Conservation (phyloP, 2,329 filamentous ascomycete species). For the Ophidiomyces ophidiicola region DNA sequence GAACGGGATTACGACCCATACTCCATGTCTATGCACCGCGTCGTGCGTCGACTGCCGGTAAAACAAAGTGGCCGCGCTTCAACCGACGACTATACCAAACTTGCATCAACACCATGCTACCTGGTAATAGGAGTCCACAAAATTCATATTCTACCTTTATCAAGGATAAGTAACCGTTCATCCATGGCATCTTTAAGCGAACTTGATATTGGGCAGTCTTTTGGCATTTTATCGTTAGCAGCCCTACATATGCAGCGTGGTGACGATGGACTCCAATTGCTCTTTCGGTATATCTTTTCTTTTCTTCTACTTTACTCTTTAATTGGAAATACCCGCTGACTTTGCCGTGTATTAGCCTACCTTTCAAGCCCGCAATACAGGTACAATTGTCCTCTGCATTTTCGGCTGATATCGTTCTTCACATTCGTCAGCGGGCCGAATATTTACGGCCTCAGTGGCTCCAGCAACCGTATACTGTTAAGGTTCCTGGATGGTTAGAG, state of each 20-base stretch:
- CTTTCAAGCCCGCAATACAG: constrained; percentile 43
- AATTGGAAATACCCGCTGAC: not conserved
- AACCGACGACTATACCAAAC: constrained; percentile 54
- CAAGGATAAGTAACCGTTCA: constrained; percentile 42
- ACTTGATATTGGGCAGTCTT: constrained; percentile 37
- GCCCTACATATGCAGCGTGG: constrained; percentile 47
- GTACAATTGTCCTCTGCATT: constrained; percentile 53
- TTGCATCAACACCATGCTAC: constrained; percentile 54
- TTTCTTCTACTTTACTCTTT: not conserved
- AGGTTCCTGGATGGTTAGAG: constrained; percentile 45
- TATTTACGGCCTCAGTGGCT: constrained; percentile 55
- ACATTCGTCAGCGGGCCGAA: constrained; percentile 49
- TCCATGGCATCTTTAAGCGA: constrained; percentile 44
- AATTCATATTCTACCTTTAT: constrained; percentile 53
- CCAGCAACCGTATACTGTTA: constrained; percentile 50
- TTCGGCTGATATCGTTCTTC: constrained; percentile 52
- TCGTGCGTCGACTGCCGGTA: constrained; percentile 49
- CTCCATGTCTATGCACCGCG: constrained; percentile 56
- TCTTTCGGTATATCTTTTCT: constrained; percentile 41
- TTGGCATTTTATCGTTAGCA: constrained; percentile 52
- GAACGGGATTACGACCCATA: constrained; percentile 57
- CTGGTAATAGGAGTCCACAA: constrained; percentile 58
- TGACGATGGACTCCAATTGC: constrained; percentile 56
- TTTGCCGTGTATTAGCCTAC: constrained; percentile 31
- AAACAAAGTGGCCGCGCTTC: constrained; percentile 47